phyloP scores from a whole-genome alignment of 768 basidiomycete genomes.

The Trametes punicea region DNA sequence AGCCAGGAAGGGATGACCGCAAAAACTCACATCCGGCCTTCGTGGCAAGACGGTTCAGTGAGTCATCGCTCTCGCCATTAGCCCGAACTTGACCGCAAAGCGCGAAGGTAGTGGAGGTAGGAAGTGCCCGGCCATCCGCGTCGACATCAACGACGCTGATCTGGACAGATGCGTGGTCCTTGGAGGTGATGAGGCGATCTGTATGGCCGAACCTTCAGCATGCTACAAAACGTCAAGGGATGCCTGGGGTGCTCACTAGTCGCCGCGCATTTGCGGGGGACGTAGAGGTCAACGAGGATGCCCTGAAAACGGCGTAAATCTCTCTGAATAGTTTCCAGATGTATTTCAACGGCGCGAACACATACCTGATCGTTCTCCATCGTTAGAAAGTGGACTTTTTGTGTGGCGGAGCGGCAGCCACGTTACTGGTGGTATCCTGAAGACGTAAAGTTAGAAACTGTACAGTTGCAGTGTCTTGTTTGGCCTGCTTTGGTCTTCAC shows the following conservation, averaged over 20 bases:
- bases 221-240: no score
- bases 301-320: slow-evolving; percentile 49
- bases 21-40: slow-evolving; percentile 83
- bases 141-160: slow-evolving; percentile 95
- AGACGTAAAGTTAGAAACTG: slow-evolving; percentile 31
- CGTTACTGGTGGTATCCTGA: slow-evolving; percentile 20
- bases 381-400: slow-evolving; percentile 30
- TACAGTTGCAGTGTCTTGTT: slow-evolving; percentile 28
- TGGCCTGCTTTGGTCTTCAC: slow-evolving; percentile 19
- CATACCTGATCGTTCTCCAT: slow-evolving; percentile 93
- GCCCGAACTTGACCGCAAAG: slow-evolving; percentile 93
- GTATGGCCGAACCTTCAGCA: slow-evolving; percentile 6
- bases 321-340: slow-evolving; percentile 7
- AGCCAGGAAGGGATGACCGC: no score
- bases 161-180: slow-evolving; percentile 99
- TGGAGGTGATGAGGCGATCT: slow-evolving; percentile 98
- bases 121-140: slow-evolving; percentile 74
- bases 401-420: slow-evolving; percentile 19
- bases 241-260: slow-evolving; percentile 65
- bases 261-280: slow-evolving; percentile 98
- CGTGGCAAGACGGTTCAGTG: slow-evolving; percentile 93
- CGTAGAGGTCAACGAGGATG: slow-evolving; percentile 99
- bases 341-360: neutral
- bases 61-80: slow-evolving; percentile 95
- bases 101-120: slow-evolving; percentile 86